Evolutionary conservation across 1,139 yeast species (phyloP).

Genomic region (Suhomyces wounanorum): DNA sequence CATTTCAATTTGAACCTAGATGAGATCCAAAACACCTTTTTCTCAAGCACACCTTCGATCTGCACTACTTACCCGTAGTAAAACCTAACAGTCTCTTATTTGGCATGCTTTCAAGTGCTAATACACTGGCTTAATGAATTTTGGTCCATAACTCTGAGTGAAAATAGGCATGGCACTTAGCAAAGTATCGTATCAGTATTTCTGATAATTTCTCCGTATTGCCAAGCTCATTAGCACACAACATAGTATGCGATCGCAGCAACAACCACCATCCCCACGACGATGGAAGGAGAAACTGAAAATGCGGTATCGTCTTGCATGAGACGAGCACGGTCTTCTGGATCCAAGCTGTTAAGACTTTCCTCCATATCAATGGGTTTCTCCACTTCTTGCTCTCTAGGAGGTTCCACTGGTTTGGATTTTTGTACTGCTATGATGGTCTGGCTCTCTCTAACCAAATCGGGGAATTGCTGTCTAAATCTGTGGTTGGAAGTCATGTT

Average conservation of each 20-base stretch:
- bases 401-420: slow-evolving; percentile 2
- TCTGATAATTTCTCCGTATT: no score
- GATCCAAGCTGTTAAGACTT: slow-evolving; percentile 36
- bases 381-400: slow-evolving; percentile 1
- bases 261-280: slow-evolving; percentile 35
- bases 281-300: slow-evolving; percentile 15
- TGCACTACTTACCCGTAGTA: no score
- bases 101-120: no score
- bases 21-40: no score
- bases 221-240: background rate
- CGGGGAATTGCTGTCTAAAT: slow-evolving; percentile 70
- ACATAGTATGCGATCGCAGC: slow-evolving; percentile 14
- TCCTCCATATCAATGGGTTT: slow-evolving; percentile 18
- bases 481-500: slow-evolving; percentile 57
- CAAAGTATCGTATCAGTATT: no score
- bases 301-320: slow-evolving; percentile 26
- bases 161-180: no score
- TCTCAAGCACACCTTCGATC: no score
- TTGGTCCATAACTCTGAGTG: no score
- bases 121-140: no score
- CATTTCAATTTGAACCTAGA: no score
- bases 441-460: slow-evolving; percentile 53
- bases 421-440: slow-evolving; percentile 23
- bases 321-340: slow-evolving; percentile 48
- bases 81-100: no score